Evolutionary conservation across 495 filamentous ascomycete genomes (phyloP).

Genomic region (Collariella sp.): DNA sequence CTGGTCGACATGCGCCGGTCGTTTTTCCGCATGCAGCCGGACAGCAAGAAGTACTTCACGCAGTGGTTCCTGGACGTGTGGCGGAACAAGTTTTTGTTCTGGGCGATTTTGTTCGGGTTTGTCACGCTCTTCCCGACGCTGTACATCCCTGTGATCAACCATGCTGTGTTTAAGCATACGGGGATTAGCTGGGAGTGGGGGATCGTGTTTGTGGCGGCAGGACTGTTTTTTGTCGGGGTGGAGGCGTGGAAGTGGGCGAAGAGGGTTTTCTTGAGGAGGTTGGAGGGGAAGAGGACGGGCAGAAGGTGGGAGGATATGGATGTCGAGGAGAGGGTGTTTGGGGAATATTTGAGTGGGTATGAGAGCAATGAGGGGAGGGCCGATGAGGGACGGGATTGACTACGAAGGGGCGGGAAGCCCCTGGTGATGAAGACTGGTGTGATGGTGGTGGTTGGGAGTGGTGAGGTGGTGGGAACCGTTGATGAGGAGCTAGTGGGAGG

Average conservation of each 20-base stretch:
- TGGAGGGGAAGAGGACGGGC: slow-evolving; percentile 16
- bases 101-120: slow-evolving; percentile 59
- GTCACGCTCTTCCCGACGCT: slow-evolving; percentile 61
- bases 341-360: slow-evolving; percentile 24
- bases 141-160: slow-evolving; percentile 64
- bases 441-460: background rate
- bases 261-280: slow-evolving; percentile 28
- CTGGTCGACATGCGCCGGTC: slow-evolving; percentile 59
- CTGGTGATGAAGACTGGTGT: slow-evolving; percentile 12
- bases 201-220: slow-evolving; percentile 47
- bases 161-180: slow-evolving; percentile 61
- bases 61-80: slow-evolving; percentile 55
- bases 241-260: slow-evolving; percentile 62
- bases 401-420: slow-evolving; percentile 37
- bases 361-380: background rate
- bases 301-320: slow-evolving; percentile 32
- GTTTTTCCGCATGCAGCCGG: slow-evolving; percentile 59
- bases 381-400: slow-evolving; percentile 30
- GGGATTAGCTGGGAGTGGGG: slow-evolving; percentile 70
- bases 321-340: slow-evolving; percentile 33
- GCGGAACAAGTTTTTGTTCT: slow-evolving; percentile 67
- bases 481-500: too few species aligned
- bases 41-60: slow-evolving; percentile 43
- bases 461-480: background rate
- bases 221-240: slow-evolving; percentile 52